Evolutionary conservation across 345 rosid genomes (phyloP).

Genomic region (Salix exigua): DNA sequence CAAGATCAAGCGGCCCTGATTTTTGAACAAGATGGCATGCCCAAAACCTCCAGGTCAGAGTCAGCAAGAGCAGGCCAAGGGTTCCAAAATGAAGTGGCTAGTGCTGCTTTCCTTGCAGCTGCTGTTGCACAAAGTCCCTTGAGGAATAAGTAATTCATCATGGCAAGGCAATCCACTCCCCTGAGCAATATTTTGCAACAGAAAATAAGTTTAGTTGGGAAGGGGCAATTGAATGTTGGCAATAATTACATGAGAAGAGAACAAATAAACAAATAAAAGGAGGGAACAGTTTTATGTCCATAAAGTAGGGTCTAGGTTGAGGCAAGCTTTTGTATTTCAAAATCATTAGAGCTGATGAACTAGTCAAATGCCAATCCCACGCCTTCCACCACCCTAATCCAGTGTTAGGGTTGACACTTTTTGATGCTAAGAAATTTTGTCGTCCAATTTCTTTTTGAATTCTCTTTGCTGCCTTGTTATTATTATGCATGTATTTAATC

Average conservation of each 20-base stretch:
- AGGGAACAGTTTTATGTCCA: constrained; percentile 19
- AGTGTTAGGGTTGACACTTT: neutral
- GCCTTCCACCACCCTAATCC: constrained; percentile 9
- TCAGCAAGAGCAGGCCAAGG: constrained; percentile 17
- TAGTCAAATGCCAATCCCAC: constrained; percentile 17
- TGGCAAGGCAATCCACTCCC: constrained; percentile 9
- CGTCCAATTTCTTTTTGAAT: neutral
- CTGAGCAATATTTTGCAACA: constrained; percentile 5
- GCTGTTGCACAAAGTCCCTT: constrained; percentile 14
- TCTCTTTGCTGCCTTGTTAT: neutral
- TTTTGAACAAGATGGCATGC: constrained; percentile 41
- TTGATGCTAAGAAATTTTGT: neutral
- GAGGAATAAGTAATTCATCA: constrained; percentile 10
- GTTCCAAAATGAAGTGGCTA: constrained; percentile 8
- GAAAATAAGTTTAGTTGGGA: constrained; percentile 6
- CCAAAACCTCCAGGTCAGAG: constrained; percentile 9
- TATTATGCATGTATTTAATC: too few relatives aligned
- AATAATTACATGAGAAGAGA: neutral
- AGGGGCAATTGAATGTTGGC: neutral
- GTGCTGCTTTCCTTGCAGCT: constrained; percentile 10
- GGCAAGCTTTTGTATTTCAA: constrained; percentile 5
- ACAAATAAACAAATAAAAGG: neutral
- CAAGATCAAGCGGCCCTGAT: constrained; percentile 94
- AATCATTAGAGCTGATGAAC: constrained; percentile 25
- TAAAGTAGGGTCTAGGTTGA: constrained; percentile 24